Conservation (phyloP, 108 stramenopile genomes). For the Nitzschia sp. region DNA sequence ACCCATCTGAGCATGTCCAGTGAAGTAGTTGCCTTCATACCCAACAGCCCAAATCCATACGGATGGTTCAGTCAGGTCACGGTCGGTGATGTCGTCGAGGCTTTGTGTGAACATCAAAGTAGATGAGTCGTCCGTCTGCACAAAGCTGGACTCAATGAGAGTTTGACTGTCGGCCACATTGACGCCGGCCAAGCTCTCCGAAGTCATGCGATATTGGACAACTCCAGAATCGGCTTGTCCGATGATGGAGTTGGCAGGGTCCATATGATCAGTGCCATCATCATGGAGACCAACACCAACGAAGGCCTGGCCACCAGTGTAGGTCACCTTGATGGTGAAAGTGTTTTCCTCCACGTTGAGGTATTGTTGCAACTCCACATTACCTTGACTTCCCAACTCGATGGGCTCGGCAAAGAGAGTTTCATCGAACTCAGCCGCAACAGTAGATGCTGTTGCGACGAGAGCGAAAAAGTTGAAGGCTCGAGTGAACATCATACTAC, state of each 20-base stretch:
- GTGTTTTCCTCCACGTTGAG: slow-evolving; percentile 20
- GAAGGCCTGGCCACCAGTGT: slow-evolving; percentile 13
- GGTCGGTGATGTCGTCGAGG: background rate
- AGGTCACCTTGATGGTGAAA: slow-evolving; percentile 14
- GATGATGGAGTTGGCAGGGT: slow-evolving; percentile 13
- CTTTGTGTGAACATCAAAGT: slow-evolving; percentile 9
- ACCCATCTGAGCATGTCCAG: no score
- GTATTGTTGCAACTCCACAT: slow-evolving; percentile 9
- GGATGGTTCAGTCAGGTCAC: background rate
- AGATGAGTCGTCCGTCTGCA: slow-evolving; percentile 2
- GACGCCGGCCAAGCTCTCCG: no score
- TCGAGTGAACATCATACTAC: no score
- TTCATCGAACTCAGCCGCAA: no score
- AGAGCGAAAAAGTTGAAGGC: no score
- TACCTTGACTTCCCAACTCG: background rate
- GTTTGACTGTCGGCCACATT: background rate
- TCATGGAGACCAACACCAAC: slow-evolving; percentile 18
- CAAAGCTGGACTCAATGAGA: slow-evolving; percentile 7
- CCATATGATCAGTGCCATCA: slow-evolving; percentile 7
- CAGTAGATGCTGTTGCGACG: no score
- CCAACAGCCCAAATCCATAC: slow-evolving; percentile 17
- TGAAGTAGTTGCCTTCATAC: background rate
- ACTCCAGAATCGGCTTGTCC: slow-evolving; percentile 9
- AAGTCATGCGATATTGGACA: no score
- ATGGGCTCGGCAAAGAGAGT: background rate